Evolutionary conservation across 2,329 filamentous ascomycete genomes (phyloP), one percentile per base, ranked within the genome.

Genomic region (Cercospora berteroae): DNA sequence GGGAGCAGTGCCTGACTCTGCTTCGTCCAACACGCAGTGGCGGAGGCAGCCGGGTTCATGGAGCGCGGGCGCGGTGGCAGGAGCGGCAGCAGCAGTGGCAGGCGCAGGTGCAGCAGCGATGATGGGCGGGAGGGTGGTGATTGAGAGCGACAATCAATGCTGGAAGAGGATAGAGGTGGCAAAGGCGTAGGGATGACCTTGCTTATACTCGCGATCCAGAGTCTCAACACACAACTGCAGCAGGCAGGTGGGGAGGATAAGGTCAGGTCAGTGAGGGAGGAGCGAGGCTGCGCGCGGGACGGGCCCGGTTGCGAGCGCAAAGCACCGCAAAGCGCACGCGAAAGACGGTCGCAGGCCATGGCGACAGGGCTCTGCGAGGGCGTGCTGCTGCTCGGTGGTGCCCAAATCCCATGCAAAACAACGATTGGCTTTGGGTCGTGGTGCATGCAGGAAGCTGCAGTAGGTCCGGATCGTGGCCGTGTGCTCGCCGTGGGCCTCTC

Each of bases 161-260:
- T 74, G 64, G 63, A 73, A 73, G 61, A 62, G 67, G 68, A 69
- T 69, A 66, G 63, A 67, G 65, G 67, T 72, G 71, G 70, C 71
- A 72, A 66, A 72, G 62, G 60, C 23, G 68, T 70, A 73, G 73
- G 70, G 73, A 71, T 71, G 66, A 64, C 71, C 74, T 79, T 81
- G 72, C 71, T 74, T 71, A 72, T 72, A 72, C 66, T 70, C 39
- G 60, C 52, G 63, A 57, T 64, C 39, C 61, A 58, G 42, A 52
- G 44, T 31, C 56, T 60, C 48, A 65, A 58, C 36, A 16, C 42
- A 12, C 42, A 48, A n/a, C 42, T 48, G 42, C 52, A 33, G 52
- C 36, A 56, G 36, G 44, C 44, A 36, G 44, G 58, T 25, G 58
- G 58, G 33, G 44, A 57, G 64, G 64, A 52, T 58, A 27, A 16